A percentile compares a stretch with the other conserved stretches of the same genome.
These are phyloP conservation scores for Aphanomyces invadans DNA, from an alignment of 352 stramenopile genomes.

Conservation along the genomic window DNA sequence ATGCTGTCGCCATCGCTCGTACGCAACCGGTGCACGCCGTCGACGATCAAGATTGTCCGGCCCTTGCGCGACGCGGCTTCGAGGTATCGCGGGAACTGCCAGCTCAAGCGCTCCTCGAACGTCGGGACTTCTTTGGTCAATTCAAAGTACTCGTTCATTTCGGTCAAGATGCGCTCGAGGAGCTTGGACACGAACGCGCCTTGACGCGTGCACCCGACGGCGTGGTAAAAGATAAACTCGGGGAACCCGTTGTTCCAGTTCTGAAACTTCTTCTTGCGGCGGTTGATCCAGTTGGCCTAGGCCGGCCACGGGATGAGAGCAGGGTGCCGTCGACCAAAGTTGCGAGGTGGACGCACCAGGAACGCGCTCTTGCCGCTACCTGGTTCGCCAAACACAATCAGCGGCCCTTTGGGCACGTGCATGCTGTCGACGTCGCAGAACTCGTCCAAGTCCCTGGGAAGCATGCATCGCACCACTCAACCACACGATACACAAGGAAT, in stretches of 20 bases:
- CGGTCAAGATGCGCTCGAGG: conserved; percentile 76
- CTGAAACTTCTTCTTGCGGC: conserved; percentile 78
- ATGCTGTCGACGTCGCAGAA: conserved; percentile 82
- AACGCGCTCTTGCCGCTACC: conserved; percentile 70
- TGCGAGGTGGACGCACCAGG: conserved; percentile 29
- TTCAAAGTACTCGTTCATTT: conserved; percentile 90
- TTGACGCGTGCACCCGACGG: conserved; percentile 82
- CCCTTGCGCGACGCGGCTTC: conserved; percentile 86
- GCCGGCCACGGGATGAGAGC: background rate
- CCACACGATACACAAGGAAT: no score
- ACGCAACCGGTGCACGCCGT: conserved; percentile 78
- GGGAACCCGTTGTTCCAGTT: conserved; percentile 75
- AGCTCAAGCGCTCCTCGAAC: conserved; percentile 81
- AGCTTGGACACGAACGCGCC: conserved; percentile 81
- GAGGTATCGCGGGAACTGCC: conserved; percentile 87
- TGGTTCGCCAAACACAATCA: conserved; percentile 67
- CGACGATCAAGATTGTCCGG: conserved; percentile 84
- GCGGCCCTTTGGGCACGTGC: conserved; percentile 63
- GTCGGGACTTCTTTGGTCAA: conserved; percentile 77
- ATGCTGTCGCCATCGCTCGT: conserved; percentile 84
- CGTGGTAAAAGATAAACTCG: conserved; percentile 87
- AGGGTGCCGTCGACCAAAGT: no score
- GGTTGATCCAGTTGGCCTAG: conserved; percentile 66
- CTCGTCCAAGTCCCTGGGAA: conserved; percentile 59
- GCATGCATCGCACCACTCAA: no score